Conservation (phyloP, 768 basidiomycete species). For the Lactarius vividus region DNA sequence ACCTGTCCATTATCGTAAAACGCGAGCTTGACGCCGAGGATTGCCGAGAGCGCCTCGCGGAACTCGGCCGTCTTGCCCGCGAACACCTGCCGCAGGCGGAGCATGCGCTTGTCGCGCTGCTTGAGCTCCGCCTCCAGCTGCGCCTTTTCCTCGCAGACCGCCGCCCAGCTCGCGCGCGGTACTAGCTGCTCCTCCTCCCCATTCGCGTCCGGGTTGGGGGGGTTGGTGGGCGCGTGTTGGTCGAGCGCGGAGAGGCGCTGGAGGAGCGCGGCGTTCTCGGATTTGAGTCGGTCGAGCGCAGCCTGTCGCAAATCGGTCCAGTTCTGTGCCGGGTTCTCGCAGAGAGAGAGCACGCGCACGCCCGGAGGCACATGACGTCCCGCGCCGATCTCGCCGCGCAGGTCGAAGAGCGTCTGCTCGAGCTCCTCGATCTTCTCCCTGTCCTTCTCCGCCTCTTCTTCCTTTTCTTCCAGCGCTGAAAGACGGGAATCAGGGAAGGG, state of each 20-base stretch:
- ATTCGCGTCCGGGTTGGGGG: conserved; percentile 22
- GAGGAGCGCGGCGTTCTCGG: conserved; percentile 83
- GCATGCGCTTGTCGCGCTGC: conserved; percentile 79
- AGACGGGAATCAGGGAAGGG: background rate
- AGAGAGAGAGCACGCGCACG: conserved; percentile 61
- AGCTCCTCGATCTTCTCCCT: conserved; percentile 61
- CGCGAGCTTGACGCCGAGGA: conserved; percentile 87
- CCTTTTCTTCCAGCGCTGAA: conserved; percentile 48
- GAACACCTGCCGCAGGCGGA: conserved; percentile 85
- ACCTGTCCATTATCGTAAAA: conserved; percentile 92
- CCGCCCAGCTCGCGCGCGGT: conserved; percentile 78
- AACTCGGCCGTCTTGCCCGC: conserved; percentile 85
- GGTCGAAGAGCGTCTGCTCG: conserved; percentile 76
- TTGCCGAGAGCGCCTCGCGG: conserved; percentile 83
- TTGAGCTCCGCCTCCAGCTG: conserved; percentile 62
- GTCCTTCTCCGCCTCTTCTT: conserved; percentile 38
- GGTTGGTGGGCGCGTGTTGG: conserved; percentile 24
- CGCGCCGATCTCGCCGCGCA: conserved; percentile 70
- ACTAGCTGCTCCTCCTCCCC: conserved; percentile 42
- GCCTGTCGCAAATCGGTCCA: conserved; percentile 76
- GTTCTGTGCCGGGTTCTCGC: conserved; percentile 78
- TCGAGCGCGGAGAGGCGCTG: conserved; percentile 63
- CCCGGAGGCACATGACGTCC: conserved; percentile 75
- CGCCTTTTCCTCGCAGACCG: conserved; percentile 62
- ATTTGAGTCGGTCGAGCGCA: conserved; percentile 69